A percentile compares a stretch with the other conserved stretches of the same genome.
These are phyloP conservation scores for Dillenia suffruticosa DNA, from an alignment of 164 flowering plant genomes.

Conservation along the genomic window DNA sequence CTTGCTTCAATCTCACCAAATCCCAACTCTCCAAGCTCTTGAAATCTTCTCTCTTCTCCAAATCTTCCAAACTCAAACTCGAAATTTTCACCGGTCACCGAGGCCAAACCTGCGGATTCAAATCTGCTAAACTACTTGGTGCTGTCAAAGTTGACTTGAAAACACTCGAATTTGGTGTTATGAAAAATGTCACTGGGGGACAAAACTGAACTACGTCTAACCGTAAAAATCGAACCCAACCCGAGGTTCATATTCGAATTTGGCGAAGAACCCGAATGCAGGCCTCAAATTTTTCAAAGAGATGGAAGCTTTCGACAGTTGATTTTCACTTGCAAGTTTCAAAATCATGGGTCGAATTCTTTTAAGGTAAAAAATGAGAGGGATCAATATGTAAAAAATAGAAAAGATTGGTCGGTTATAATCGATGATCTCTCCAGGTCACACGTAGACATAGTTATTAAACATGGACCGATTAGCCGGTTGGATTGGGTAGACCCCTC, in stretches of 20 bases:
- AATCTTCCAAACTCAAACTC: too few species aligned
- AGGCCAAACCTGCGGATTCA: too few species aligned
- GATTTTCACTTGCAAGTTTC: conserved; percentile 63
- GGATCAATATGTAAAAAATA: conserved; percentile 25
- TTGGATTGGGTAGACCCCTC: too few species aligned
- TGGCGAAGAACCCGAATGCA: conserved; percentile 62
- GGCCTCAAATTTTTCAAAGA: conserved; percentile 65
- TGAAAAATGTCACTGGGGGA: conserved; percentile 37
- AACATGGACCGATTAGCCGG: too few species aligned
- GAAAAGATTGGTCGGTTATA: conserved; percentile 75
- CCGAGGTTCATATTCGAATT: conserved; percentile 67
- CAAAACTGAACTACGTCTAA: conserved; percentile 20
- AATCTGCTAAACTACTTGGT: too few species aligned
- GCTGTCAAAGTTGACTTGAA: too few species aligned
- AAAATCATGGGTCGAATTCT: too few species aligned
- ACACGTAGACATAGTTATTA: conserved; percentile 17
- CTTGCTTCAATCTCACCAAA: too few species aligned
- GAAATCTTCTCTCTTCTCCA: too few species aligned
- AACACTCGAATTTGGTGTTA: conserved; percentile 2
- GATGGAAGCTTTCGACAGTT: conserved; percentile 56
- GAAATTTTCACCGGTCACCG: too few species aligned
- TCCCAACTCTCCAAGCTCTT: too few species aligned
- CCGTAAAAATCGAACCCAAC: conserved; percentile 46
- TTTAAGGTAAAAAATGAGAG: too few species aligned
- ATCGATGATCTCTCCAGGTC: conserved; percentile 71